A percentile compares a stretch with the other conserved stretches of the same genome.
Evolutionary conservation across 2,329 filamentous ascomycete genomes (phyloP).

Genomic region (Aphanocladium album): DNA sequence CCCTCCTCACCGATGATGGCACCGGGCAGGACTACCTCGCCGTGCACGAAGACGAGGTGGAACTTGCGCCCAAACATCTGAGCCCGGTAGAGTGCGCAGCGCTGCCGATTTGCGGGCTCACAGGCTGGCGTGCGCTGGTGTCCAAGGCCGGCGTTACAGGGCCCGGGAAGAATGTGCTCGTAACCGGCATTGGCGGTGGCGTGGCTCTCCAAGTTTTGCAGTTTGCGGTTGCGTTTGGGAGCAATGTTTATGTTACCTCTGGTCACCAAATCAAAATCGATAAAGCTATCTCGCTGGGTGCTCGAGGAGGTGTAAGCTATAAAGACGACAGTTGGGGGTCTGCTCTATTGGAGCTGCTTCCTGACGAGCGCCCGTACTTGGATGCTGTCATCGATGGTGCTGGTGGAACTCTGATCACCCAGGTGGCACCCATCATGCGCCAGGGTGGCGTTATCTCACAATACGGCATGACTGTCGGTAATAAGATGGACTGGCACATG

Average conservation of each 20-base stretch:
- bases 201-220: slow-evolving; percentile 78
- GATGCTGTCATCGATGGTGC: slow-evolving; percentile 90
- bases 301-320: slow-evolving; percentile 74
- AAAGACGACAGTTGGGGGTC: slow-evolving; percentile 76
- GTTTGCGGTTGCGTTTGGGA: slow-evolving; percentile 70
- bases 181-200: slow-evolving; percentile 91
- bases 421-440: slow-evolving; percentile 65
- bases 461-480: slow-evolving; percentile 87
- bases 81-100: slow-evolving; percentile 71
- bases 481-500: slow-evolving; percentile 86
- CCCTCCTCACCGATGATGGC: slow-evolving; percentile 54
- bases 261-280: slow-evolving; percentile 70
- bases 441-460: slow-evolving; percentile 75
- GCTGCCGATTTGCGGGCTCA: slow-evolving; percentile 77
- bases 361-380: slow-evolving; percentile 59
- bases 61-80: slow-evolving; percentile 69
- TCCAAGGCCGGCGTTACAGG: slow-evolving; percentile 66
- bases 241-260: slow-evolving; percentile 74
- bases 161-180: slow-evolving; percentile 66
- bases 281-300: slow-evolving; percentile 66
- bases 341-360: slow-evolving; percentile 59
- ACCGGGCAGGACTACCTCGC: slow-evolving; percentile 70
- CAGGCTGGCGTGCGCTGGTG: slow-evolving; percentile 80
- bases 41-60: slow-evolving; percentile 67
- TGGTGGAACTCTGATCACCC: slow-evolving; percentile 73